Evolutionary conservation across 2,329 filamentous ascomycete species (phyloP).

Genomic region (Gnomoniopsis sp.): DNA sequence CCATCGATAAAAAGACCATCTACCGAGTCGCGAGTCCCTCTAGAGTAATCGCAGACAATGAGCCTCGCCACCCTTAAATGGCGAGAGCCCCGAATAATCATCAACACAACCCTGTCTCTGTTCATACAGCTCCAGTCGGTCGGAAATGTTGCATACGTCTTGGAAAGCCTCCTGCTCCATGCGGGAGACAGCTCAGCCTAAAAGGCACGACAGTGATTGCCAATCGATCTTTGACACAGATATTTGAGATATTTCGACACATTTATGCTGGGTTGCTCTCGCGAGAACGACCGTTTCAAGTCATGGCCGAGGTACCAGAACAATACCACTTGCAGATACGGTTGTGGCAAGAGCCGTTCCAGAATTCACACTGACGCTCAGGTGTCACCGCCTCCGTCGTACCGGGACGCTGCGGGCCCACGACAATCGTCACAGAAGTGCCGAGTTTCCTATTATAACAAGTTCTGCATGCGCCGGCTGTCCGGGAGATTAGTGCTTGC

Average conservation of each 20-base stretch:
- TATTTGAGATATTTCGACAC: not conserved
- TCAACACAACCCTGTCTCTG: not conserved
- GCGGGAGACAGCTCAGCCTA: not conserved
- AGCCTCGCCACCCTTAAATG: not conserved
- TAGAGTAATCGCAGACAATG: not conserved
- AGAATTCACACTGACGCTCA: not conserved
- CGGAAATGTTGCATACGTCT: not conserved
- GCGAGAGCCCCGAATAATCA: not conserved
- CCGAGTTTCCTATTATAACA: no score
- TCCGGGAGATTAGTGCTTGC: no score
- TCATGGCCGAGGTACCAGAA: not conserved
- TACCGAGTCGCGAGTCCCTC: not conserved
- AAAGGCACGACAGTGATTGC: not conserved
- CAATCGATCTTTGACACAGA: slow-evolving; percentile 5
- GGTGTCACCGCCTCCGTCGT: not conserved
- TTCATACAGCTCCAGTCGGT: not conserved
- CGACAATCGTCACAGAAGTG: not conserved
- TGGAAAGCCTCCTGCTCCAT: not conserved
- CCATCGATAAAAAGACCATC: not conserved
- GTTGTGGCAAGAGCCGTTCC: not conserved
- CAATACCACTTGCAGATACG: not conserved
- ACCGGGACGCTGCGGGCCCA: not conserved
- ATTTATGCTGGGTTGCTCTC: not conserved
- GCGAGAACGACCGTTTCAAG: not conserved
- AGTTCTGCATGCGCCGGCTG: no score